Evolutionary conservation across 352 stramenopile species (phyloP), one percentile per base, ranked within the genome.

Genomic region (Phytophthora foliorum): DNA sequence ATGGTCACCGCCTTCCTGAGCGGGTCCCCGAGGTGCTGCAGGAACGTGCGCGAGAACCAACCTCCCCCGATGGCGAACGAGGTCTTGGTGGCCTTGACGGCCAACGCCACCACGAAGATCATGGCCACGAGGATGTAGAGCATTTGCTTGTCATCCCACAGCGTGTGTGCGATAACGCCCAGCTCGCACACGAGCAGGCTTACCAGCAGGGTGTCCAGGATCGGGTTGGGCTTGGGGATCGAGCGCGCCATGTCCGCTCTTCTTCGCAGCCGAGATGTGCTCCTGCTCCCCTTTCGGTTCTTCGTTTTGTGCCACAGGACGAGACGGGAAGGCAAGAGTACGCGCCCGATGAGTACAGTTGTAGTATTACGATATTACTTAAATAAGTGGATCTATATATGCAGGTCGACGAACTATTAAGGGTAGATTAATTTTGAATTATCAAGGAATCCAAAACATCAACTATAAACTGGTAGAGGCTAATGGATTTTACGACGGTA

Each of bases 1-100:
- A 94, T 92, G 32, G 88, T 86, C 64, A 94, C 68, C 22, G 75
- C 46, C 71, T 95, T 96, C 71, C 86, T 86, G 17, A 97, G 74
- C 36, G 90, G 90, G 63, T 97, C 83, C 7, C 86, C 83, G 19
- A 95, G 66, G 75, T 95, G 85, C 72, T 93, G 67, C 57, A 95
- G 71, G 67, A 91, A 92, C 2, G 74, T 91, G 63, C 82, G 81
- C 57, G 86, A 93, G 73, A 95, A 91, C 74, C 84, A 92, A 0
- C 75, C 75, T 49, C 89, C 89, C 17, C 70, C 74, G 27, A 89
- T 75, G 25, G 76, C 84, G 50, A 95, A 95, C 25, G 60, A 70
- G 21, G 68, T 69, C 68, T 94, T 92, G 53, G 82, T 94, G 56
- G 82, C 32, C 58, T 87, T 88, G 46, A 95, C 81, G 13, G 84